Evolutionary conservation across 2,329 filamentous ascomycete species (phyloP).

Genomic region (Aspergillus tubingensis): DNA sequence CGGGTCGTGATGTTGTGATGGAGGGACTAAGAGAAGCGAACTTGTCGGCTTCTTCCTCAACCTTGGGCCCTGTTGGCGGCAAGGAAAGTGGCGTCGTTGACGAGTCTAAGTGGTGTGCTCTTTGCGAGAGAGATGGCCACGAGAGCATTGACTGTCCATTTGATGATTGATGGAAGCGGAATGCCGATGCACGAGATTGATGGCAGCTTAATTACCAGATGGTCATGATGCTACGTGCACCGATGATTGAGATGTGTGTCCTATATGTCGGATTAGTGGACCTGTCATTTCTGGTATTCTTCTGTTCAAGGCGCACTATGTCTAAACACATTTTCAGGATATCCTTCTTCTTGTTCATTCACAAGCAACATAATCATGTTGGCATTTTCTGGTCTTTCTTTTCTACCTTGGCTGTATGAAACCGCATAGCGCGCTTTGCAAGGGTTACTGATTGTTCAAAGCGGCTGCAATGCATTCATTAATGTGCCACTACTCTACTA

Average conservation of each 20-base stretch:
- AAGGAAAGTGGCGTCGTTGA: slow-evolving; percentile 79
- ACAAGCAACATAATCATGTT: not conserved
- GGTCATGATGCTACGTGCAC: not conserved
- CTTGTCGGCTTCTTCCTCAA: slow-evolving; percentile 37
- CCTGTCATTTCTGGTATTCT: not conserved
- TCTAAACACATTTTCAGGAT: not conserved
- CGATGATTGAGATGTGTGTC: not conserved
- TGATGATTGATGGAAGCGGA: slow-evolving; percentile 61
- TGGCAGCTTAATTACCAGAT: not conserved
- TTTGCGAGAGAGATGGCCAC: slow-evolving; percentile 95
- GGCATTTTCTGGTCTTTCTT: slow-evolving; percentile 4
- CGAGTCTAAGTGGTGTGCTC: slow-evolving; percentile 89
- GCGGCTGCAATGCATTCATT: not conserved
- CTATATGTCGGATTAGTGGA: not conserved
- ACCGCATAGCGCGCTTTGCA: not conserved
- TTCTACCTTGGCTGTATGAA: not conserved
- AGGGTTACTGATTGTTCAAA: not conserved
- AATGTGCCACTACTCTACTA: not conserved
- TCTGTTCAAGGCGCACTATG: not conserved
- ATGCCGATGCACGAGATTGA: not conserved
- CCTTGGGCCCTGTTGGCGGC: slow-evolving; percentile 67
- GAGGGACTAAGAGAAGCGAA: slow-evolving; percentile 47
- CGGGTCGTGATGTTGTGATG: slow-evolving; percentile 44
- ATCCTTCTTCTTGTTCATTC: not conserved
- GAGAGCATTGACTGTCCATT: slow-evolving; percentile 94